Percentiles rank a stretch among this genome's conserved stretches.
phyloP scores from a whole-genome alignment of 805 yeast species.

The Candida andamanensis region DNA sequence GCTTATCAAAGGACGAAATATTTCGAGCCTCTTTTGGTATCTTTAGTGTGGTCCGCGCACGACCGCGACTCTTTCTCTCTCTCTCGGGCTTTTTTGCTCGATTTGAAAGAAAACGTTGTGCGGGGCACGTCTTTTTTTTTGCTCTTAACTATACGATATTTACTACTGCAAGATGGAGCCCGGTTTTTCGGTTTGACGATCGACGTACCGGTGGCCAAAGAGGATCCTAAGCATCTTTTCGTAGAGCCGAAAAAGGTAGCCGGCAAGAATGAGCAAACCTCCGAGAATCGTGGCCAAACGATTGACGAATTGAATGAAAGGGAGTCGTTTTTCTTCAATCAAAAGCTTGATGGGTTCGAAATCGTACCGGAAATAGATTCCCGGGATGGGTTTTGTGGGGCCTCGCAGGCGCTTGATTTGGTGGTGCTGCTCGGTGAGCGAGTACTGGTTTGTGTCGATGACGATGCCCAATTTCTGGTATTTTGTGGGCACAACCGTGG shows the following conservation, averaged over 20 bases:
- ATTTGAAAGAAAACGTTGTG: no score
- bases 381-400: slow-evolving; percentile 49
- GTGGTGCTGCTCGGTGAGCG: slow-evolving; percentile 52
- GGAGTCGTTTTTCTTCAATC: slow-evolving; percentile 64
- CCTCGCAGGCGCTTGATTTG: slow-evolving; percentile 12
- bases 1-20: no score
- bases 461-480: slow-evolving; percentile 66
- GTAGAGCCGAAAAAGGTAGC: slow-evolving; percentile 55
- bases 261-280: slow-evolving; percentile 66
- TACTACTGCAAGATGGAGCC: no score
- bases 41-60: no score
- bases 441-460: slow-evolving; percentile 81
- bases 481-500: slow-evolving; percentile 80
- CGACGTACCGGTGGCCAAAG: slow-evolving; percentile 55
- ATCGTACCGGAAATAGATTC: slow-evolving; percentile 77
- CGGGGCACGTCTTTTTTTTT: no score
- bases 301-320: slow-evolving; percentile 73
- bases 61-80: no score
- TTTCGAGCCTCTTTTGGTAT: no score
- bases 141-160: no score
- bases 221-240: slow-evolving; percentile 50
- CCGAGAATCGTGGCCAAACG: slow-evolving; percentile 78
- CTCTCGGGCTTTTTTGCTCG: no score
- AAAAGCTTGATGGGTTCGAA: slow-evolving; percentile 80
- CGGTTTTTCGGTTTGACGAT: slow-evolving; percentile 44